Evolutionary conservation across 1,284 basidiomycete genomes (phyloP).

Genomic region (Crepidotus sp.): DNA sequence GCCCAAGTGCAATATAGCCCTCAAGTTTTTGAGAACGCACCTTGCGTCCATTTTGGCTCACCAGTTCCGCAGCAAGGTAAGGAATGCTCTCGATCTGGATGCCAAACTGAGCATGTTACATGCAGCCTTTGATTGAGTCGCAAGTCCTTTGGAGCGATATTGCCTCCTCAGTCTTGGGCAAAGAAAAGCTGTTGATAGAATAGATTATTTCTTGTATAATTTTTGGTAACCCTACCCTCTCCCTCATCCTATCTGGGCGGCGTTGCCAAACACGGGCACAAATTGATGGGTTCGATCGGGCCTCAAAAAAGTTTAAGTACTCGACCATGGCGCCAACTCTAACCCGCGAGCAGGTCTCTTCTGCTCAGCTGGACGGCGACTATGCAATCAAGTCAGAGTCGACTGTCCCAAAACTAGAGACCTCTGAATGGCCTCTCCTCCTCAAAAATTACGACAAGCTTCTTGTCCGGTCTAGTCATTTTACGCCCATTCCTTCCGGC

Average conservation of each 20-base stretch:
- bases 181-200: constrained; percentile 17
- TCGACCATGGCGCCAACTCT: constrained; percentile 27
- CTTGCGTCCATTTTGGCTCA: constrained; percentile 56
- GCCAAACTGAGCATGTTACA: constrained; percentile 18
- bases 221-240: no score
- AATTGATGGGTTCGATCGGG: neutral
- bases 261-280: neutral
- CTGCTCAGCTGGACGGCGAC: constrained; percentile 67
- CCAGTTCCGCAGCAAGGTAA: constrained; percentile 47
- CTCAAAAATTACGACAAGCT: constrained; percentile 99
- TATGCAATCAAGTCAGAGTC: constrained; percentile 79
- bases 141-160: constrained; percentile 68
- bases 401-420: constrained; percentile 74
- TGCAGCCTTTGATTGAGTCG: constrained; percentile 42
- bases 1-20: constrained; percentile 69
- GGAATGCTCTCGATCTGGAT: neutral
- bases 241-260: no score
- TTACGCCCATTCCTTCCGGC: constrained; percentile 92
- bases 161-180: constrained; percentile 53
- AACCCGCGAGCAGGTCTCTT: constrained; percentile 58
- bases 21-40: constrained; percentile 73
- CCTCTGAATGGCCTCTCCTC: constrained; percentile 95
- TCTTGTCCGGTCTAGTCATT: constrained; percentile 91
- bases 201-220: neutral
- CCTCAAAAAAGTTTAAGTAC: neutral